Evolutionary conservation across 345 rosid species (phyloP).

Genomic region (Eutrema yunnanense): DNA sequence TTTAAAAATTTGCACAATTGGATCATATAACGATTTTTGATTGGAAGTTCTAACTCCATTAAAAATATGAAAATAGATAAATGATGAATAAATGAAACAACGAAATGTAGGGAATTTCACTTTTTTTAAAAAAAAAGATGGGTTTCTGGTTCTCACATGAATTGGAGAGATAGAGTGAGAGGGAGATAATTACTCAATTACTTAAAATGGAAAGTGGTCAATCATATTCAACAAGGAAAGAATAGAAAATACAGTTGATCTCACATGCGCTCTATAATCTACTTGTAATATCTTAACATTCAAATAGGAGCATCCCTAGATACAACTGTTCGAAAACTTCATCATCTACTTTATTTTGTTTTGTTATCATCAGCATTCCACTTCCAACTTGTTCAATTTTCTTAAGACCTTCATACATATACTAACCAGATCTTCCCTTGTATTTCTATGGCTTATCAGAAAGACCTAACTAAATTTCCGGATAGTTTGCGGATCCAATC

Average conservation of each 20-base stretch:
- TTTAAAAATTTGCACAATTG: not conserved
- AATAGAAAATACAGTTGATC: not conserved
- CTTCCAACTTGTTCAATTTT: not conserved
- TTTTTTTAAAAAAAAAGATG: not conserved
- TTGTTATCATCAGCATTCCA: not conserved
- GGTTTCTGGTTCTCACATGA: not conserved
- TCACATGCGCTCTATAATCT: conserved; percentile 6
- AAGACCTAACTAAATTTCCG: no score
- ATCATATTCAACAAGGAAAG: not conserved
- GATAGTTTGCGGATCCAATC: no score
- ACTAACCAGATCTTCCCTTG: not conserved
- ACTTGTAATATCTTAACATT: conserved; percentile 11
- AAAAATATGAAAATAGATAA: not conserved
- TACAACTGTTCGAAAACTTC: not conserved
- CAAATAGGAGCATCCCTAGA: not conserved
- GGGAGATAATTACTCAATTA: not conserved
- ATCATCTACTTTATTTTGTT: not conserved
- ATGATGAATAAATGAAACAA: not conserved
- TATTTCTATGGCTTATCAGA: not conserved
- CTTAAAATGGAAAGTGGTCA: not conserved
- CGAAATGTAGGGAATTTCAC: not conserved
- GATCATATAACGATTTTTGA: not conserved
- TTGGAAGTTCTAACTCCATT: not conserved
- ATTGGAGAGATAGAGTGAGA: not conserved
- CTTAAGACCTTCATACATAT: not conserved